A percentile compares a stretch with the other conserved stretches of the same genome.
These are phyloP conservation scores for Fusarium compactum DNA, from an alignment of 2,329 filamentous ascomycete genomes.

Conservation along the genomic window DNA sequence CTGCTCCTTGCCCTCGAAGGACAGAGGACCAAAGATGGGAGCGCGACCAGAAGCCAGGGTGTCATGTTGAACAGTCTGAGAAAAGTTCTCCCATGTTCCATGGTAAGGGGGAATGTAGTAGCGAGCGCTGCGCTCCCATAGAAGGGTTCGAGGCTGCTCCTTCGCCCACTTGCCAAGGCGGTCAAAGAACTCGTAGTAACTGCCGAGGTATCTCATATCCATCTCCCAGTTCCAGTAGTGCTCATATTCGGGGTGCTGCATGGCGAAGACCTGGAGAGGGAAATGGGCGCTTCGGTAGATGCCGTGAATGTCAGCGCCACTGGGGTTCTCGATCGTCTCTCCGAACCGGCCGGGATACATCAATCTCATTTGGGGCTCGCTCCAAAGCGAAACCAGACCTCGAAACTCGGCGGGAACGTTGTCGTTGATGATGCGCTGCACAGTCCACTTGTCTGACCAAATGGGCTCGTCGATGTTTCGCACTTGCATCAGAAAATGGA, in stretches of 20 bases:
- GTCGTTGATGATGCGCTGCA: constrained; percentile 76
- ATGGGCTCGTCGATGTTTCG: constrained; percentile 83
- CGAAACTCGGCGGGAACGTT: constrained; percentile 80
- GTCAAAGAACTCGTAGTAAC: constrained; percentile 79
- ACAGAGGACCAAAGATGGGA: constrained; percentile 78
- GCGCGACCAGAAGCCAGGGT: constrained; percentile 62
- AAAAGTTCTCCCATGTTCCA: constrained; percentile 79
- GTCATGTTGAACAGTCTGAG: constrained; percentile 71
- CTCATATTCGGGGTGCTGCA: constrained; percentile 72
- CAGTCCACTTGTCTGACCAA: constrained; percentile 81
- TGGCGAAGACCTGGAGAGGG: constrained; percentile 73
- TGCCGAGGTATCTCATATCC: constrained; percentile 74
- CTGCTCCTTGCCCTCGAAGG: constrained; percentile 61
- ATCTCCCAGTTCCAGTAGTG: constrained; percentile 80
- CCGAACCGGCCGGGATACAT: constrained; percentile 80
- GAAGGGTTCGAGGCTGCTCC: constrained; percentile 74
- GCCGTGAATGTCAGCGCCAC: constrained; percentile 71
- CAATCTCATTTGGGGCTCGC: constrained; percentile 83
- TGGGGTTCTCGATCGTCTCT: constrained; percentile 71
- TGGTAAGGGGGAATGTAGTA: constrained; percentile 82
- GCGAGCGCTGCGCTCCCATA: constrained; percentile 82
- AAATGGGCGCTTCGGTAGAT: constrained; percentile 76
- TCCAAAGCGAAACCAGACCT: constrained; percentile 85
- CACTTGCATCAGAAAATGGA: constrained; percentile 88
- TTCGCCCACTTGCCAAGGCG: constrained; percentile 74